Evolutionary conservation across 202 grass and related monocot species (phyloP), one percentile per base, ranked within the genome.

Genomic region (Brachypodium distachyon): DNA sequence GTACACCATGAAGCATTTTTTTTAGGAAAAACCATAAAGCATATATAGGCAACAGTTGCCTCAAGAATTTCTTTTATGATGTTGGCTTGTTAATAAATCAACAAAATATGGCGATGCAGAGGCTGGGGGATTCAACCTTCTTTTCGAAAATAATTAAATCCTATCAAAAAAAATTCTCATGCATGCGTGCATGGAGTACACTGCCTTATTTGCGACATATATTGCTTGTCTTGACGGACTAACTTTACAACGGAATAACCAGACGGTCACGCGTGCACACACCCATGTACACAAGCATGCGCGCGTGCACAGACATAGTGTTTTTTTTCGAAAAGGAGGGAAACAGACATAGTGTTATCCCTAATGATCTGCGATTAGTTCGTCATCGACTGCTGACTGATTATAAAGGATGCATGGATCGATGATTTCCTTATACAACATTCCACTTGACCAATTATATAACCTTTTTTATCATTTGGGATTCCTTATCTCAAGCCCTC

Each of bases 371-470:
- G 43, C 25, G 47, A 69, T 56, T 74, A 41, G 76, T 46, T 56
- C 44, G 25, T 46, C 19, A 55, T 46, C 46, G 52, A 47, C 36
- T 39, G 76, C 37, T 81, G 51, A 18, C 49, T 8, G 54, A 53
- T 76, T 31, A 76, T 21, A 48, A 64, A 55, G 37, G 62, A 86
- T 70, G 36, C 54, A 70, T 80, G 63, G 62, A 36, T 54, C 11
- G 0, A 18, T 42, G 54, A 82, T 13, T 3, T n/a, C 12, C 72
- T n/a, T 64, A 76, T 55, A 71, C 29, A 71, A 44, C 49, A 29
- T 10, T 43, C 84, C 23, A 81, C 47, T 82, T 82, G 78, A 29
- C 58, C 47, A 77, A 77, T 82, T 77, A 65, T 77, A 18, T 77
- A 63, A 61, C 64, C 39, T 49, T 8, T 12, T 54, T 40, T 17